Evolutionary conservation across 2,329 filamentous ascomycete genomes (phyloP), one percentile per base, ranked within the genome.

Genomic region (Calonectria leucothoes): DNA sequence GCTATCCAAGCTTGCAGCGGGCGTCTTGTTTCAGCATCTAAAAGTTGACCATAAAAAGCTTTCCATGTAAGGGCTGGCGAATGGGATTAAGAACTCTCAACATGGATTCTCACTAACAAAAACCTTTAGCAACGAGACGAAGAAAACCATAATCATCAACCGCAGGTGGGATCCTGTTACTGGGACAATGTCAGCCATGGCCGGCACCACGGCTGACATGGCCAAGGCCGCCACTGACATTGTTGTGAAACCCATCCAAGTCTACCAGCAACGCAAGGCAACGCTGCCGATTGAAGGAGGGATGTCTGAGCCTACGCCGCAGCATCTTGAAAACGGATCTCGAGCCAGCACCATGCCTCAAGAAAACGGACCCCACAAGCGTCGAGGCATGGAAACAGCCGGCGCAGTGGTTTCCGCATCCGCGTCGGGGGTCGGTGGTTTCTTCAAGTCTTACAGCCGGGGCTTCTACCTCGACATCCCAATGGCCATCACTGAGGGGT

Each of bases 111-210:
- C n/a, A 23, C 29, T 74, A 52, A 25, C 70, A 71, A 15, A 48
- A n/a, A n/a, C n/a, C 0, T 20, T 20, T 25, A 79, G 74, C 27
- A 74, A 77, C 49, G 74, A 77, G 35, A 73, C 2, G 39, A 76
- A n/a, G 45, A 72, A 0, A 39, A 73, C 45, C 69, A 42, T 29
- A 23, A 80, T 79, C 0, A 29, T 75, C 4, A 74, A 79, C 10
- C 37, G 57, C 0, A 67, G 78, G 0, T 80, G 74, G 77, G 78
- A 80, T 39, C 77, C 76, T 1, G 3, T 78, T 1, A 77, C 76
- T 0, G 76, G 75, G 3, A 63, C 69, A 0, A 35, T 70, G 0
- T 75, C 76, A 0, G 63, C 74, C 0, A 45, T 79, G 27, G 33
- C 69, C 5, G 59, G 76, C 2, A 78, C 72, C 0, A 27, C 66